These are phyloP conservation scores for Rubia tinctorum DNA, from an alignment of 305 asterid species.

Conservation along the genomic window DNA sequence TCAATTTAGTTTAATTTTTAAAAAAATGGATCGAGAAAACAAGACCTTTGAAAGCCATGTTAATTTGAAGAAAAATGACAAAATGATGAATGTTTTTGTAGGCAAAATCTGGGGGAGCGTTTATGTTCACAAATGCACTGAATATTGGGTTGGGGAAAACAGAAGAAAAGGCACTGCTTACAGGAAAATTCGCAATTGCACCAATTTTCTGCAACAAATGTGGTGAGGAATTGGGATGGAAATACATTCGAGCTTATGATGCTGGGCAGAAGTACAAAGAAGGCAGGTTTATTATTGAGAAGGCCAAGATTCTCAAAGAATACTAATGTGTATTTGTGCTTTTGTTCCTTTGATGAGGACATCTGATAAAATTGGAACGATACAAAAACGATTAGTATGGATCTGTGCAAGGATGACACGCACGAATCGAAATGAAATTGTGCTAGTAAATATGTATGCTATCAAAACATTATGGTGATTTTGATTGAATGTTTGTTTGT, in stretches of 20 bases:
- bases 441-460: too few relatives aligned
- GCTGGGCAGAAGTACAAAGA: conserved; percentile 36
- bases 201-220: conserved; percentile 43
- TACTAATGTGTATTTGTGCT: conserved; percentile 7
- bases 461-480: too few relatives aligned
- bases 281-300: conserved; percentile 49
- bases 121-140: conserved; percentile 44
- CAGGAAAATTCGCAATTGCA: conserved; percentile 41
- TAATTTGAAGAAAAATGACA: too few relatives aligned
- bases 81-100: background rate
- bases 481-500: too few relatives aligned
- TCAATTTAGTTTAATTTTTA: too few relatives aligned
- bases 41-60: too few relatives aligned
- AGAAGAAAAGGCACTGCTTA: conserved; percentile 37
- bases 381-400: too few relatives aligned
- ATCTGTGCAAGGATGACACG: too few relatives aligned
- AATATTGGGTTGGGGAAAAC: conserved; percentile 45
- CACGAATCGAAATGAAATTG: too few relatives aligned
- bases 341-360: too few relatives aligned
- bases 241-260: conserved; percentile 51
- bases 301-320: conserved; percentile 44
- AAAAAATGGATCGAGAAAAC: too few relatives aligned
- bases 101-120: conserved; percentile 53
- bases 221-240: conserved; percentile 54
- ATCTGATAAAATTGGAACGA: too few relatives aligned